Conservation (phyloP, 2,329 filamentous ascomycete genomes). For the Botrytis galanthina region DNA sequence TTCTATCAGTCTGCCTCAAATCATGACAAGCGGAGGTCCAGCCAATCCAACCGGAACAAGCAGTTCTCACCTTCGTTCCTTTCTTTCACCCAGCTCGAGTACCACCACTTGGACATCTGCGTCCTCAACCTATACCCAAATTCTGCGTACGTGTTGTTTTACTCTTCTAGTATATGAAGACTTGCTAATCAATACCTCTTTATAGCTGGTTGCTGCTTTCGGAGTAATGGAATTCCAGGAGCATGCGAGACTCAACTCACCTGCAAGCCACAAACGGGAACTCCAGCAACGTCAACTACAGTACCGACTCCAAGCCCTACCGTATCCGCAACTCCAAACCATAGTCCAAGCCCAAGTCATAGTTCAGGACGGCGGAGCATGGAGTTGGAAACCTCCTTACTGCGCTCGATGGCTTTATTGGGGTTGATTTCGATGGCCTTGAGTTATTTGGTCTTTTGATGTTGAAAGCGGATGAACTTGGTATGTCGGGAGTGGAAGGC, state of each 20-base stretch:
- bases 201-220: neutral
- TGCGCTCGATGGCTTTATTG: neutral
- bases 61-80: neutral
- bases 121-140: neutral
- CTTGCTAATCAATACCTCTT: neutral
- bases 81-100: neutral
- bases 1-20: neutral
- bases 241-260: neutral
- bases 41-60: neutral
- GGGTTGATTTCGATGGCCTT: neutral
- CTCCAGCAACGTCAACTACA: neutral
- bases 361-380: neutral
- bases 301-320: neutral
- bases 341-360: neutral
- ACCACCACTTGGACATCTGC: neutral
- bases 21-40: neutral
- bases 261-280: neutral
- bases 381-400: neutral
- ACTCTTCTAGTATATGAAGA: neutral
- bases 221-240: neutral
- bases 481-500: accelerated
- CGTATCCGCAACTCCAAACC: neutral
- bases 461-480: neutral
- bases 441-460: neutral
- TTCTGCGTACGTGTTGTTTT: neutral